A percentile compares a stretch with the other conserved stretches of the same genome.
phyloP scores from a whole-genome alignment of 176 grass and related monocot genomes.

The Elymus sibiricus region DNA sequence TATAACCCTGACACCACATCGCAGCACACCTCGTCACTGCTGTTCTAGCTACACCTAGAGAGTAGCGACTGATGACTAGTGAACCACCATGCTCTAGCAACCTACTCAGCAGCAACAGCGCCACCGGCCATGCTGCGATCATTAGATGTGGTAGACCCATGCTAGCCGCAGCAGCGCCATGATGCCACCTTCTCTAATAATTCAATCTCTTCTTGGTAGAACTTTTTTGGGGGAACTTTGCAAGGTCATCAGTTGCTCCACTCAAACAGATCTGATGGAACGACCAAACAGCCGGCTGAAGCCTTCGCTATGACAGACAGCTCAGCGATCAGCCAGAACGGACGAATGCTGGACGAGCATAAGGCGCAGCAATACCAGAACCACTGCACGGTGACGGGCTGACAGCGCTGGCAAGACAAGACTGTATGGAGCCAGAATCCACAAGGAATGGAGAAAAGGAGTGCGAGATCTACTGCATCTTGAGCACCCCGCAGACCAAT shows the following conservation, averaged over 20 bases:
- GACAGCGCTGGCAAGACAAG: not conserved
- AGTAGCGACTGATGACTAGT: not conserved
- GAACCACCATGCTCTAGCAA: not conserved
- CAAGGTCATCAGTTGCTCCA: not conserved
- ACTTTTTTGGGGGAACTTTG: not conserved
- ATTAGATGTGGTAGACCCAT: not conserved
- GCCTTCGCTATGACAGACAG: not conserved
- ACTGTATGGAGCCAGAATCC: not conserved
- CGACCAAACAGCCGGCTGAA: not conserved
- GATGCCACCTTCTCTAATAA: not conserved
- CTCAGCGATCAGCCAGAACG: not conserved
- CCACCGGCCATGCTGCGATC: not conserved
- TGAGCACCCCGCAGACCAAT: not conserved
- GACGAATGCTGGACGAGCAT: not conserved
- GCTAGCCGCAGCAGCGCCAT: not conserved
- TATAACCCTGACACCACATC: not conserved
- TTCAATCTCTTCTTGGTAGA: not conserved
- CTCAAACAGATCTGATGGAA: not conserved
- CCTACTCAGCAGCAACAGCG: not conserved
- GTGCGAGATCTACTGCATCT: constrained; percentile 24
- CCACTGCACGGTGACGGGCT: not conserved
- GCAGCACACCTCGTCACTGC: not conserved
- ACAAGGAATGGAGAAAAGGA: not conserved
- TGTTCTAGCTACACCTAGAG: not conserved
- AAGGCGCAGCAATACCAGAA: too few relatives aligned